These are phyloP conservation scores for Phlebiopsis gigantea DNA, from an alignment of 768 basidiomycete species.

Conservation along the genomic window DNA sequence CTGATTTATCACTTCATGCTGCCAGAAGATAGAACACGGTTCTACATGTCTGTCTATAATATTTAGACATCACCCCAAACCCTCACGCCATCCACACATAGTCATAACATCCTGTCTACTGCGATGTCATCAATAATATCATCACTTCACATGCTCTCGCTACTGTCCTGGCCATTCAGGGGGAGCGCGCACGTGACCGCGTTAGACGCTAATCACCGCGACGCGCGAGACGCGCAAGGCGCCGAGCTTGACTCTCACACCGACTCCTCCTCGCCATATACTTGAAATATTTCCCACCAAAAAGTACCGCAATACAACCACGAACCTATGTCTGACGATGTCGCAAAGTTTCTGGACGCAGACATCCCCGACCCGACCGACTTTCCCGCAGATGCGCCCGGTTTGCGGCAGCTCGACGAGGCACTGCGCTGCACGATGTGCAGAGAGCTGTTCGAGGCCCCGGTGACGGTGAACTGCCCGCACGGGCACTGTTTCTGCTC, in stretches of 20 bases:
- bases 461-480: constrained; percentile 60
- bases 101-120: too few relatives aligned
- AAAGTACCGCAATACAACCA: background rate
- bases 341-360: constrained; percentile 7
- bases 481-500: constrained; percentile 80
- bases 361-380: constrained; percentile 63
- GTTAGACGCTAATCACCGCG: background rate
- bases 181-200: background rate
- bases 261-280: background rate
- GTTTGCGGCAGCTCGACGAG: constrained; percentile 58
- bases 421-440: constrained; percentile 74
- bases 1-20: too few relatives aligned
- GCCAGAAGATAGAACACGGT: too few relatives aligned
- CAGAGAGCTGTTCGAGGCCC: constrained; percentile 65
- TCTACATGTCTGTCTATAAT: too few relatives aligned
- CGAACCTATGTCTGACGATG: background rate
- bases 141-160: too few relatives aligned
- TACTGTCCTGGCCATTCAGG: too few relatives aligned
- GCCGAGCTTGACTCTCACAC: background rate
- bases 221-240: background rate
- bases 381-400: constrained; percentile 51
- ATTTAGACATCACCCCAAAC: too few relatives aligned
- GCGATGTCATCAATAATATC: too few relatives aligned
- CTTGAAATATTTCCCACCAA: too few relatives aligned
- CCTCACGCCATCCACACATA: too few relatives aligned